Evolutionary conservation across 176 grass and related monocot species (phyloP), one percentile per base, ranked within the genome.

Genomic region (Phragmites australis): DNA sequence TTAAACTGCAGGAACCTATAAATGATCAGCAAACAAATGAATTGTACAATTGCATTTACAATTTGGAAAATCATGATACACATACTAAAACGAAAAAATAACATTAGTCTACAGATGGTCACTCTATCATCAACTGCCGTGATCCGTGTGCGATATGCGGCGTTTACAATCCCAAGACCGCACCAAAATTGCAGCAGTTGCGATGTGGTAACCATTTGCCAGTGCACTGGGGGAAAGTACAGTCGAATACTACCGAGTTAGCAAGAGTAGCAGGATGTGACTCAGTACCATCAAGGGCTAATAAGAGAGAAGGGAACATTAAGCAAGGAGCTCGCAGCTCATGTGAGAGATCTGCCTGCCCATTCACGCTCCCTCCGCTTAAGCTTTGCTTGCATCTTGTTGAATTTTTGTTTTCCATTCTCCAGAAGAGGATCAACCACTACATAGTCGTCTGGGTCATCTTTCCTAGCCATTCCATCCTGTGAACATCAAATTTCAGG

Each of bases 341-440:
- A 98, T 34, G 90, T 98, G 22, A 98, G 90, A 93, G 95, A 94
- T 94, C 87, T 94, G 69, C 95, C 95, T 67, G 95, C 95, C 95
- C 95, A 98, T 85, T 98, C 95, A 8, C 92, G 90, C 6, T 91
- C 84, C 30, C 90, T 83, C 76, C 80, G 80, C 84, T 94, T 98
- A 51, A 92, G 70, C 79, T 98, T 98, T 27, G 95, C 95, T 77
- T 98, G 90, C 89, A 89, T 89, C 86, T 90, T 98, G 55, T 98
- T 94, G 49, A 98, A 98, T 65, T 98, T 98, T 76, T 98, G 83
- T 89, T 98, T 98, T 66, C 95, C 90, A 77, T 94, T 98, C 83
- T 98, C 92, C 41, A 98, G 77, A 75, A 98, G 90, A 78, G 95
- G 95, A 83, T 98, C 95, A 42, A 92, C 87, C 63, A 98, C 95